A percentile compares a stretch with the other conserved stretches of the same genome.
These are phyloP conservation scores for Eucalyptus curtisii DNA, from an alignment of 345 rosid species.

Conservation along the genomic window DNA sequence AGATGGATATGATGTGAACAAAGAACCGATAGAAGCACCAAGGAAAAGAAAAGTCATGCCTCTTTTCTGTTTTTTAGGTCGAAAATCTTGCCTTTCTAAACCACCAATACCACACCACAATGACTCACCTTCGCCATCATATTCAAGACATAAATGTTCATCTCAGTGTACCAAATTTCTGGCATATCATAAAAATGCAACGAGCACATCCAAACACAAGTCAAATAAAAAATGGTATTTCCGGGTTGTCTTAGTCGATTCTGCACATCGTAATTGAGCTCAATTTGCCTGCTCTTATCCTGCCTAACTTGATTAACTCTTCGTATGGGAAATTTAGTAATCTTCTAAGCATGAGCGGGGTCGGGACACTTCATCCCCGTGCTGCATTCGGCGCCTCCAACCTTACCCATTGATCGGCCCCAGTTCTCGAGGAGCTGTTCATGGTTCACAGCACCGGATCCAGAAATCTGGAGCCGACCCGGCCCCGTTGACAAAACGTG, in stretches of 20 bases:
- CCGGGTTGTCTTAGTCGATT: neutral
- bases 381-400: neutral
- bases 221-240: neutral
- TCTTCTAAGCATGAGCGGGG: neutral
- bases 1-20: neutral
- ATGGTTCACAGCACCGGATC: neutral
- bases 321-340: neutral
- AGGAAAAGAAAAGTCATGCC: neutral
- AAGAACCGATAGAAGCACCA: neutral
- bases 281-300: neutral
- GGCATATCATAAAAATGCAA: neutral
- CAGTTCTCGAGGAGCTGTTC: neutral
- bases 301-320: neutral
- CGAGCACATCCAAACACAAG: neutral
- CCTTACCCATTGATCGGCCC: neutral
- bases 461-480: neutral
- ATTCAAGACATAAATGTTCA: neutral
- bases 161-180: neutral
- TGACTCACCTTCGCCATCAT: neutral
- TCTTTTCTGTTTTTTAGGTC: too few relatives aligned
- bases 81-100: neutral
- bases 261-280: neutral
- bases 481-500: neutral
- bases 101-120: neutral
- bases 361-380: neutral